Evolutionary conservation across 2,329 filamentous ascomycete genomes (phyloP), one percentile per base, ranked within the genome.

Genomic region (Xylaria sp.): DNA sequence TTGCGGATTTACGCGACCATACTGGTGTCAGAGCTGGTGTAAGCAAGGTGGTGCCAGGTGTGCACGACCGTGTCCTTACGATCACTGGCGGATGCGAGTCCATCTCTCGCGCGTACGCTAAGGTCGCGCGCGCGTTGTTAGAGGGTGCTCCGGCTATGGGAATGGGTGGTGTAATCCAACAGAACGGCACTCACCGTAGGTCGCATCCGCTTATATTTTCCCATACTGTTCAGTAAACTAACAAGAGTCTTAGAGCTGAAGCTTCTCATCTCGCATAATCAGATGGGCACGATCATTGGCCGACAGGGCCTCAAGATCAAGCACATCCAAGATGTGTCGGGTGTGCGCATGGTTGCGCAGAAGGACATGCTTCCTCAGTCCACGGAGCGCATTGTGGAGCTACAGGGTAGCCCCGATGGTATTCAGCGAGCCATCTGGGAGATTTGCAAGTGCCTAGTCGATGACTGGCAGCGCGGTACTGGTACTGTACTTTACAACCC

Each of bases 351-450:
- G 94, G 92, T 99, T 53, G 94, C 94, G 47, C 94, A 99, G 77
- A 99, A 99, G 79, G 94, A 99, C 72, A 99, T 99, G 94, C 87
- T 99, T 6, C 94, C 94, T 42, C 94, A 99, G 76, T 99, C 94
- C 4, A 99, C 94, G 39, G 94, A 99, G 80, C 89, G 94, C 66
- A 92, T 99, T 69, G 94, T 99, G 66, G 94, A 99, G 74, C 89
- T 99, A 51, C 92, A 97, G 74, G 94, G 94, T 68, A 93, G 89
- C 16, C 92, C 94, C 13, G 92, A 96, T 58, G 92, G 93, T 62
- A 96, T 99, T 69, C 92, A 97, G 77, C 92, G 92, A 73, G 93
- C 94, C 64, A 83, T 96, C 58, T 97, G 94, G 94, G 94, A 99
- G 75, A 99, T 99, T 71, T 94, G 91, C 80, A 97, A 97, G 79